These are phyloP conservation scores for Gleditsia sinensis DNA, from an alignment of 306 rosid genomes.

Conservation along the genomic window DNA sequence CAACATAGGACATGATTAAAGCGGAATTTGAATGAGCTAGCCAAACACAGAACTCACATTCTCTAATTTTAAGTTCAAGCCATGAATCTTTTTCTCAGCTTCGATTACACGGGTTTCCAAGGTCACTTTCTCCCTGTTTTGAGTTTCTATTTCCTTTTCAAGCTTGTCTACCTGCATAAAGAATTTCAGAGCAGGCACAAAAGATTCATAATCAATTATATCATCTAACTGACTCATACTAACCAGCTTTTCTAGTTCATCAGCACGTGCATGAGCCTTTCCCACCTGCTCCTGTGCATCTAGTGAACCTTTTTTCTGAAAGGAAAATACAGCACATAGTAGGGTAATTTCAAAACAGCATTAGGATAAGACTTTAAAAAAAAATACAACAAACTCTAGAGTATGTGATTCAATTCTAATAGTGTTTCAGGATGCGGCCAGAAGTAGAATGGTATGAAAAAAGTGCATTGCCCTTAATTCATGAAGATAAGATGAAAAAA, in stretches of 20 bases:
- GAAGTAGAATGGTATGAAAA: neutral
- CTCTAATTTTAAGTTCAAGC: constrained; percentile 49
- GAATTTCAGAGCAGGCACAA: neutral
- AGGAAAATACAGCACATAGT: neutral
- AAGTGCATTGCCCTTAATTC: neutral
- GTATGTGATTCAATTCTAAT: neutral
- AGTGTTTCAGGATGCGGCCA: neutral
- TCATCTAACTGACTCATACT: constrained; percentile 17
- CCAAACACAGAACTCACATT: constrained; percentile 43
- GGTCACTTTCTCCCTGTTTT: constrained; percentile 47
- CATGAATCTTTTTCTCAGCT: constrained; percentile 51
- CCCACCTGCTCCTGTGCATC: constrained; percentile 53
- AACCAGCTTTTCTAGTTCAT: constrained; percentile 66
- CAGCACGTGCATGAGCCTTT: constrained; percentile 68
- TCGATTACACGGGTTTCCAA: constrained; percentile 53
- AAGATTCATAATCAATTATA: neutral
- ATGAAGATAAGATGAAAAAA: no score
- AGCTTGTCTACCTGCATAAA: constrained; percentile 51
- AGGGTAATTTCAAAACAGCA: neutral
- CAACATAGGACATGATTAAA: neutral
- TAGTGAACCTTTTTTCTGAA: constrained; percentile 50
- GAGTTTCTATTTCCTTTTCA: constrained; percentile 43
- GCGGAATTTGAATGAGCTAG: neutral
- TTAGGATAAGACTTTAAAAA: neutral
- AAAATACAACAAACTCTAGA: neutral